A percentile compares a stretch with the other conserved stretches of the same genome.
Evolutionary conservation across 2,329 filamentous ascomycete species (phyloP).

Genomic region (Neofusicoccum sp.): DNA sequence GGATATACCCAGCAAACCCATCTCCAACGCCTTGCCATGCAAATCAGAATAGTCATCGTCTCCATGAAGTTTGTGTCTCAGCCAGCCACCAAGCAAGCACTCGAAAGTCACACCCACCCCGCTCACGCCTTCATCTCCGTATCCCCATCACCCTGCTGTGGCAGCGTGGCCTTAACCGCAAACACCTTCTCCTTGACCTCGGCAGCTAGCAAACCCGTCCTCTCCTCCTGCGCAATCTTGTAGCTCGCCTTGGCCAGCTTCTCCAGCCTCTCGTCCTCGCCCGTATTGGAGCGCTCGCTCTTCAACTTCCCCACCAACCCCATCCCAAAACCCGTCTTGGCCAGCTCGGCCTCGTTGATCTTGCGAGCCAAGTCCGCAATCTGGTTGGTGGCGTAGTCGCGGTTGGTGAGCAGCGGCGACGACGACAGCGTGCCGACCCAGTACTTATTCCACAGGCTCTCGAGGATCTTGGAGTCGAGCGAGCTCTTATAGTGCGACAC

Average conservation of each 20-base stretch:
- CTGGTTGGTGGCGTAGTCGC: conserved; percentile 89
- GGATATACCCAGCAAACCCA: conserved; percentile 1
- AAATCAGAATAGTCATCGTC: not conserved
- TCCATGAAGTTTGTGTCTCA: not conserved
- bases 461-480: conserved; percentile 81
- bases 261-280: conserved; percentile 51
- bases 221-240: conserved; percentile 61
- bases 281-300: conserved; percentile 24
- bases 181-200: conserved; percentile 66
- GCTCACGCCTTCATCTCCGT: conserved; percentile 18
- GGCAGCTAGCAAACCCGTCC: conserved; percentile 60
- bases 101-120: not conserved
- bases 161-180: not conserved
- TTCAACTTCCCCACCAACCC: conserved; percentile 23
- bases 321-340: conserved; percentile 31
- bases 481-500: conserved; percentile 94
- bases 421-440: conserved; percentile 96
- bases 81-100: no score
- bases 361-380: conserved; percentile 85
- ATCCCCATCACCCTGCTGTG: conserved; percentile 3
- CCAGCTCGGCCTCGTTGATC: conserved; percentile 63
- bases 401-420: conserved; percentile 84
- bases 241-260: conserved; percentile 63
- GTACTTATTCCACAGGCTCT: conserved; percentile 97
- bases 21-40: conserved; percentile 17